These are phyloP conservation scores for Alternaria infectoria DNA, from an alignment of 2,329 filamentous ascomycete species.

Conservation along the genomic window DNA sequence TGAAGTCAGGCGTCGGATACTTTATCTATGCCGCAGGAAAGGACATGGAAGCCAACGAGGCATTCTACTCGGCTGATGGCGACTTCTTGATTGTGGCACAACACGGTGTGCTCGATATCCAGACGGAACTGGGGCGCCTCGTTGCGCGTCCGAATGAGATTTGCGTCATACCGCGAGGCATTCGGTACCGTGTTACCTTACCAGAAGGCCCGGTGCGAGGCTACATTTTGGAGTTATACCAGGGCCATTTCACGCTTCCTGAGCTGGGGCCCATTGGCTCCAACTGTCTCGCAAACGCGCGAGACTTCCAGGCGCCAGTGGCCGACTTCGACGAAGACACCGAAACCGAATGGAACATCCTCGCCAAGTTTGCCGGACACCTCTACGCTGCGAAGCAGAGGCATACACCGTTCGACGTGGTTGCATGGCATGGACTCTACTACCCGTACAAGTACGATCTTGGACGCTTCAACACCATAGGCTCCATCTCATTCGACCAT, in stretches of 20 bases:
- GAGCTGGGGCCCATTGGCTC: conserved; percentile 71
- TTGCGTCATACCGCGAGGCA: conserved; percentile 69
- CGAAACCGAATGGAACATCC: conserved; percentile 62
- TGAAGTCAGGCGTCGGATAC: conserved; percentile 80
- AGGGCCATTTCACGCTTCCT: conserved; percentile 68
- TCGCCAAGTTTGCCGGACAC: conserved; percentile 67
- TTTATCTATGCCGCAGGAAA: conserved; percentile 80
- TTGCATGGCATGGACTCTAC: conserved; percentile 75
- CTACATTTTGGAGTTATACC: conserved; percentile 72
- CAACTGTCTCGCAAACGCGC: conserved; percentile 68
- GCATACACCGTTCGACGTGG: conserved; percentile 73
- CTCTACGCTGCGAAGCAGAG: conserved; percentile 67
- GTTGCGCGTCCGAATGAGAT: conserved; percentile 73
- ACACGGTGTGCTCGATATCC: conserved; percentile 69
- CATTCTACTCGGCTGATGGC: conserved; percentile 82
- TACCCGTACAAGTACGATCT: conserved; percentile 66
- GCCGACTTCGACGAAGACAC: conserved; percentile 64
- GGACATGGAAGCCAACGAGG: conserved; percentile 75
- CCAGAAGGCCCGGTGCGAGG: conserved; percentile 67
- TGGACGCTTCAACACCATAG: conserved; percentile 64
- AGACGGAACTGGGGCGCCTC: conserved; percentile 70
- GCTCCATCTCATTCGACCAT: conserved; percentile 66
- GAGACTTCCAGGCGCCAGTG: conserved; percentile 69
- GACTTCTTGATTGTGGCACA: conserved; percentile 72
- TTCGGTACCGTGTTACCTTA: conserved; percentile 67